Evolutionary conservation across 495 filamentous ascomycete species (phyloP), one percentile per base, ranked within the genome.

Genomic region (Cenococcum geophilum): DNA sequence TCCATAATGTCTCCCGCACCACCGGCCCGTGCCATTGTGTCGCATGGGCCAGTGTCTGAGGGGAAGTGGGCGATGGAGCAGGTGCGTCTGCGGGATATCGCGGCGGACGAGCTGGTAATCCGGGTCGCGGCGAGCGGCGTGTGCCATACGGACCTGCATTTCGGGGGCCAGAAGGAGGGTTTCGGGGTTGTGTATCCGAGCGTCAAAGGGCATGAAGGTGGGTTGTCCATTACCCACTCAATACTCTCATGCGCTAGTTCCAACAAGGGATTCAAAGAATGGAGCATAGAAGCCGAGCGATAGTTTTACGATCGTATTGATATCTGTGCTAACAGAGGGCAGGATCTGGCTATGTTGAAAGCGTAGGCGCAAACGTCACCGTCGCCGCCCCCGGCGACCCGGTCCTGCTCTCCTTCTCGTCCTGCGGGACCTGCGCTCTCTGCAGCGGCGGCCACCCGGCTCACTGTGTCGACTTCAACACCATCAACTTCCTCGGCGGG

Each of bases 11-110:
- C 27, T 6, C 6, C 27, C 27, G 27, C 6, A 32, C 27, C 27
- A 32, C 27, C 23, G 21, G 49, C 20, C 49, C 56, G 54, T 58
- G 70, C 70, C 9, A 70, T 72, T 40, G 70, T 72, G 20, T 63
- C 65, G 36, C 62, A 65, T 25, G 70, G 69, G 36, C 65, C 70
- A 10, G 59, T 63, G 52, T 54, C 50, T 32, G 61, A 70, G n/a
- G 63, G 63, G 5, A 56, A 67, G 20, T 72, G 70, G 70, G 65
- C 61, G 16, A 63, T 72, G 60, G 70, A 72, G 34, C 59, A 70
- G 14, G 65, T 72, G 21, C 59, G 45, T 18, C 45, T 70, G 4
- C 59, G 70, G 1, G 36, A 51, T 22, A 57, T 67, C 21, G 52
- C 53, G 20, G 65, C 70, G 12, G 67, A 66, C 51, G 70, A 72